Conservation (phyloP, 2,329 filamentous ascomycete genomes). For the Neopestalotiopsis sp. region DNA sequence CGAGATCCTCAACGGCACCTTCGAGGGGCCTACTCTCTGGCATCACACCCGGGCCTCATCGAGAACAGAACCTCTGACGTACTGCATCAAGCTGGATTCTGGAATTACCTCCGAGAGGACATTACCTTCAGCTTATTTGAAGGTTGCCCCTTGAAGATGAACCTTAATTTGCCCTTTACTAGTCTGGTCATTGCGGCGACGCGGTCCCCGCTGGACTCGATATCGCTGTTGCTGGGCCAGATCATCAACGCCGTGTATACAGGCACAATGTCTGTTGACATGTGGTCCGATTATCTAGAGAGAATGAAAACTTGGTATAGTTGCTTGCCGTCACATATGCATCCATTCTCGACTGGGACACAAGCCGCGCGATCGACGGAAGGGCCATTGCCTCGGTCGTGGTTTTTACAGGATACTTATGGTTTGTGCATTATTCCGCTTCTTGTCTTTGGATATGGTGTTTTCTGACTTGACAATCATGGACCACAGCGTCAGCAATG, state of each 20-base stretch:
- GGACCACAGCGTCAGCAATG: conserved; percentile 41
- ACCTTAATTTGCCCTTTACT: conserved; percentile 31
- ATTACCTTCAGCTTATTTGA: conserved; percentile 58
- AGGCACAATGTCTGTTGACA: conserved; percentile 2
- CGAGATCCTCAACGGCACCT: conserved; percentile 49
- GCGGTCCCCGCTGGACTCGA: conserved; percentile 42
- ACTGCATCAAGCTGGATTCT: conserved; percentile 48
- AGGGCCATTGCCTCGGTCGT: conserved; percentile 40
- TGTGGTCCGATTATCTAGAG: conserved; percentile 29
- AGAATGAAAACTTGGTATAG: conserved; percentile 37
- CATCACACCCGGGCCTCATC: conserved; percentile 25
- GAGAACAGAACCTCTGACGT: conserved; percentile 24
- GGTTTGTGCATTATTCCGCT: conserved; percentile 34
- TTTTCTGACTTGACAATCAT: neutral
- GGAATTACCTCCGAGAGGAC: conserved; percentile 58
- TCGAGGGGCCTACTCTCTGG: conserved; percentile 51
- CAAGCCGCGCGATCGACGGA: neutral
- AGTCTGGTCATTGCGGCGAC: conserved; percentile 26
- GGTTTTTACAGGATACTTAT: conserved; percentile 48
- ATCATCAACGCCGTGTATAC: conserved; percentile 46
- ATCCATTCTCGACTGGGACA: conserved; percentile 2
- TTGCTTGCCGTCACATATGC: conserved; percentile 35
- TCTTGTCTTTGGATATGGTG: neutral
- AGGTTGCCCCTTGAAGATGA: conserved; percentile 46
- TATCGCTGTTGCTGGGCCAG: conserved; percentile 47